Percentiles rank a stretch among this genome's conserved stretches.
phyloP scores from a whole-genome alignment of 1,139 yeast genomes.

The Casaregolazyma suthepensis region DNA sequence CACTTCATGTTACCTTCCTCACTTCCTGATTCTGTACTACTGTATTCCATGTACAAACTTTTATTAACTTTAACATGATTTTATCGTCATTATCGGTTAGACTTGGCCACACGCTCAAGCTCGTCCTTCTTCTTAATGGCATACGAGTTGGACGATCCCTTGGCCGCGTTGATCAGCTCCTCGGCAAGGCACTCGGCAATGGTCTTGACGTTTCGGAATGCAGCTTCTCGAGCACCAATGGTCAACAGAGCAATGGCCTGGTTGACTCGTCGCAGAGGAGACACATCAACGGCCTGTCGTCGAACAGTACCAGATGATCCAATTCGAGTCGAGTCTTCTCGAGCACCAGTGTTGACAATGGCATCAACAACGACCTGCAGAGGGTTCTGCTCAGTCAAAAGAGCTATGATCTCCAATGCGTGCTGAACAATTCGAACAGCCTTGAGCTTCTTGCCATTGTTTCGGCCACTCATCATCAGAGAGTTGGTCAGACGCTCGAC shows the following conservation, averaged over 20 bases:
- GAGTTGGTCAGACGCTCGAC: constrained; percentile 99
- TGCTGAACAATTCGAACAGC: constrained; percentile 99
- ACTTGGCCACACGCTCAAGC: constrained; percentile 99
- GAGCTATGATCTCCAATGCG: constrained; percentile 96
- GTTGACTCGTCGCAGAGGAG: constrained; percentile 99
- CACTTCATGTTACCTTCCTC: too few relatives aligned
- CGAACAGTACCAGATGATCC: constrained; percentile 99
- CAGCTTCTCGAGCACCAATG: constrained; percentile 99
- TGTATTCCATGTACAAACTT: constrained; percentile 5
- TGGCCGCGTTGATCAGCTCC: constrained; percentile 99
- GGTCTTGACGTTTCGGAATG: constrained; percentile 99
- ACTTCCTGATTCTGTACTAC: not conserved
- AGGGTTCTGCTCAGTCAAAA: constrained; percentile 99
- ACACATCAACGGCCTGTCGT: constrained; percentile 99
- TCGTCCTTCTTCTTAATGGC: constrained; percentile 99
- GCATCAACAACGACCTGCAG: constrained; percentile 99
- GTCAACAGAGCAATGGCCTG: constrained; percentile 97
- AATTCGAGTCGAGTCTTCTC: constrained; percentile 99
- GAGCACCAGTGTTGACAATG: constrained; percentile 99
- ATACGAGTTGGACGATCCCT: constrained; percentile 99
- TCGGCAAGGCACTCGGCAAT: constrained; percentile 99
- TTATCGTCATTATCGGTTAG: constrained; percentile 82
- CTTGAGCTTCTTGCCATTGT: constrained; percentile 99
- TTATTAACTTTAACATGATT: constrained; percentile 4
- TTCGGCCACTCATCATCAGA: constrained; percentile 99